Conservation (phyloP, 2,329 filamentous ascomycete genomes). For the Escovopsis sp. region DNA sequence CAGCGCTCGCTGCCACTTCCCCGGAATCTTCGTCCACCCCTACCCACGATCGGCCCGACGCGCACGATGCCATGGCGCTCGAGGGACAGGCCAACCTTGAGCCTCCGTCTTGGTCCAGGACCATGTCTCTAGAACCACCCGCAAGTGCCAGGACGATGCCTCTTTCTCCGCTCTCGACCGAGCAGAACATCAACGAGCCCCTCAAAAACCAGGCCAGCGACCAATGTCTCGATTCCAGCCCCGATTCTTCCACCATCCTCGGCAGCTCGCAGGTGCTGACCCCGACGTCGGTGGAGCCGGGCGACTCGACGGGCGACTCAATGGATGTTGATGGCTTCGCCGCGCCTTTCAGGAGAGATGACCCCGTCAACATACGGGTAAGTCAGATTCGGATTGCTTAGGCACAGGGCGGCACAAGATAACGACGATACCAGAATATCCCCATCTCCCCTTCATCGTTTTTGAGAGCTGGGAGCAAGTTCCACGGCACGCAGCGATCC, state of each 20-base stretch:
- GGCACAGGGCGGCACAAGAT: not conserved
- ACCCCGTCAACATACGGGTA: slow-evolving; percentile 23
- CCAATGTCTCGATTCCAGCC: slow-evolving; percentile 11
- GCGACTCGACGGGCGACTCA: slow-evolving; percentile 11
- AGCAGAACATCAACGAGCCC: slow-evolving; percentile 15
- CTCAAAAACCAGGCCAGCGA: slow-evolving; percentile 10
- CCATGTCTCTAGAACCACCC: slow-evolving; percentile 28
- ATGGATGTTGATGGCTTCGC: slow-evolving; percentile 17
- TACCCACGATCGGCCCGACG: slow-evolving; percentile 9
- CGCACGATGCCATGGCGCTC: slow-evolving; percentile 13
- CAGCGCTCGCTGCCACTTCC: slow-evolving; percentile 11
- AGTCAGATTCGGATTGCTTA: slow-evolving; percentile 4
- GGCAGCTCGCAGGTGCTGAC: slow-evolving; percentile 5
- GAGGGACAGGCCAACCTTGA: slow-evolving; percentile 14
- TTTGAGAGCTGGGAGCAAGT: slow-evolving; percentile 74
- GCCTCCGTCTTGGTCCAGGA: slow-evolving; percentile 24
- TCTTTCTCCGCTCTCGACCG: slow-evolving; percentile 19
- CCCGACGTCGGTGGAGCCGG: slow-evolving; percentile 9
- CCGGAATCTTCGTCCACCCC: slow-evolving; percentile 9
- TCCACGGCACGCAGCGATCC: slow-evolving; percentile 81
- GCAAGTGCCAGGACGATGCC: slow-evolving; percentile 16
- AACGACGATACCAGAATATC: slow-evolving; percentile 38
- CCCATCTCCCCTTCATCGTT: slow-evolving; percentile 75
- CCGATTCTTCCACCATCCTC: slow-evolving; percentile 9
- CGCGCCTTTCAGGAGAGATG: slow-evolving; percentile 23